Percentiles rank a stretch among this genome's conserved stretches.
These are phyloP conservation scores for Papiliotrema flavescens DNA, from an alignment of 1,284 basidiomycete genomes.

Conservation along the genomic window DNA sequence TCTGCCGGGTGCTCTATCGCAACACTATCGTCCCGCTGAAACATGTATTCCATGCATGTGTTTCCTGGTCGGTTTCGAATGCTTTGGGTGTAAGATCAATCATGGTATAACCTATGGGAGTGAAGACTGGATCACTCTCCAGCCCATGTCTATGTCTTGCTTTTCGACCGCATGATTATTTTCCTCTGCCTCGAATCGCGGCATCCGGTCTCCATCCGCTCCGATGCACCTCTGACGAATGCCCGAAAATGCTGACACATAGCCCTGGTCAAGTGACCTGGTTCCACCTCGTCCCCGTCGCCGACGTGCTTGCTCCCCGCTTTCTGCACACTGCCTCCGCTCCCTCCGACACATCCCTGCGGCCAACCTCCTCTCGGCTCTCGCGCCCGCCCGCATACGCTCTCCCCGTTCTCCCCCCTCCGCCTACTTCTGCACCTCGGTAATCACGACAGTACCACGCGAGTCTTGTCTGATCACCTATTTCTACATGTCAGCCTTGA, in stretches of 20 bases:
- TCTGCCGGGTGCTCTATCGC: too few species aligned
- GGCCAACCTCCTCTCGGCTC: not conserved
- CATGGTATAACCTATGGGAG: not conserved
- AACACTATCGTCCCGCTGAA: too few species aligned
- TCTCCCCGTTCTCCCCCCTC: not conserved
- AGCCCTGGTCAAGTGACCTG: too few species aligned
- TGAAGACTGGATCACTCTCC: not conserved
- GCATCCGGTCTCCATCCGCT: not conserved
- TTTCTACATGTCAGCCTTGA: conserved; percentile 21
- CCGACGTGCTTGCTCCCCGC: too few species aligned
- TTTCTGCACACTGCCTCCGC: not conserved
- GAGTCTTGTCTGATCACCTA: conserved; percentile 33
- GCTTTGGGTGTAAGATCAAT: not conserved
- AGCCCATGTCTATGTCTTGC: not conserved
- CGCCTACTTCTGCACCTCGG: conserved; percentile 19
- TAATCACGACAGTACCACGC: conserved; percentile 28
- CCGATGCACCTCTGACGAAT: not conserved
- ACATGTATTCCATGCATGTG: too few species aligned
- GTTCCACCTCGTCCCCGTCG: too few species aligned
- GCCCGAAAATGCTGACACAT: too few species aligned
- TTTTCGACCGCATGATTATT: not conserved
- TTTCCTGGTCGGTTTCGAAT: too few species aligned
- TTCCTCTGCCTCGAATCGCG: not conserved
- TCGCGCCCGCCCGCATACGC: not conserved
- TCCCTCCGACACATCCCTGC: not conserved